A percentile compares a stretch with the other conserved stretches of the same genome.
These are phyloP conservation scores for Amanita rimosa DNA, from an alignment of 768 basidiomycete species.

Conservation along the genomic window DNA sequence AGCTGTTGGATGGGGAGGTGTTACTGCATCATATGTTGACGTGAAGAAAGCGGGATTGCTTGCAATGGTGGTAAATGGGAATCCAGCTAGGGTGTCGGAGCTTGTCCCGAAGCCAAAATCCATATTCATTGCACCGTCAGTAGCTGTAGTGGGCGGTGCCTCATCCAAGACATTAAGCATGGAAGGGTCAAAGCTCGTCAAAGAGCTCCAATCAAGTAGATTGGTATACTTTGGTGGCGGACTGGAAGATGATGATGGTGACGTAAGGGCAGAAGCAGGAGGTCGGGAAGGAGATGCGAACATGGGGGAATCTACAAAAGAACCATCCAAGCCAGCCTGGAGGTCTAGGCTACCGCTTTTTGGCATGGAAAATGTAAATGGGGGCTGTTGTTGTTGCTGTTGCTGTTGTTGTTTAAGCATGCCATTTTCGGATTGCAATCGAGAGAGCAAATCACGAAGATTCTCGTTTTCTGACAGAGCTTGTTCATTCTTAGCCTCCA, in stretches of 20 bases:
- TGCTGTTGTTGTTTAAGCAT: constrained; percentile 50
- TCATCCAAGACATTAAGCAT: constrained; percentile 58
- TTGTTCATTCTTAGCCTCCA: constrained; percentile 73
- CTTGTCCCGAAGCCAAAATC: constrained; percentile 46
- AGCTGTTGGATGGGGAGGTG: constrained; percentile 12
- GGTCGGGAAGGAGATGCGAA: constrained; percentile 16
- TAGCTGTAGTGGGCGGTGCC: constrained; percentile 37
- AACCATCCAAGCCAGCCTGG: constrained; percentile 10
- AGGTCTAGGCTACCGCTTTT: constrained; percentile 14
- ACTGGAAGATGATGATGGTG: constrained; percentile 17
- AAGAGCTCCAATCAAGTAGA: constrained; percentile 51
- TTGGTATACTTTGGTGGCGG: constrained; percentile 27
- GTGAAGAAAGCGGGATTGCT: constrained; percentile 79
- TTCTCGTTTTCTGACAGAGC: constrained; percentile 78
- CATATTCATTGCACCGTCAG: constrained; percentile 47
- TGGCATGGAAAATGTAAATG: constrained; percentile 80
- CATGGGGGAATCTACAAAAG: constrained; percentile 15
- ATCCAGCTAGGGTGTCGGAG: constrained; percentile 31
- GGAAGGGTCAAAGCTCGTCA: constrained; percentile 63
- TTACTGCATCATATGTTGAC: constrained; percentile 36
- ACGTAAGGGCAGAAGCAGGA: constrained; percentile 11
- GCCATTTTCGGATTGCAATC: constrained; percentile 82
- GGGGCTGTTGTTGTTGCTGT: constrained; percentile 33
- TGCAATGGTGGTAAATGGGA: constrained; percentile 69
- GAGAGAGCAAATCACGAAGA: constrained; percentile 71